These are phyloP conservation scores for Kazachstania taianensis DNA, from an alignment of 805 yeast species.

Conservation along the genomic window DNA sequence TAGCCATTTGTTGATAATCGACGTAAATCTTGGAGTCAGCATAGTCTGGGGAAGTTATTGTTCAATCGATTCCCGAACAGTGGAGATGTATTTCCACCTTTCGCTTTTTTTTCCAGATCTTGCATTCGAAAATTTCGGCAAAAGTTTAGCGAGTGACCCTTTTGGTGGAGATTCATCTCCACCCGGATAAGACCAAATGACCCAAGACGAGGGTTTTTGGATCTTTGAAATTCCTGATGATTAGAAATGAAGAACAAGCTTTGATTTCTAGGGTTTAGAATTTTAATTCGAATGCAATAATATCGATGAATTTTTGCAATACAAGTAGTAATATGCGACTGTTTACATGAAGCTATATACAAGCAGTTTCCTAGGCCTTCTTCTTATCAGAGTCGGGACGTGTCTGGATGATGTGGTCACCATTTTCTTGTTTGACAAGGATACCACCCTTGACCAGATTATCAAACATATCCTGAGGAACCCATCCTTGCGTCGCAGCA, in stretches of 20 bases:
- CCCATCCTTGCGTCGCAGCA: conserved; percentile 88
- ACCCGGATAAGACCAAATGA: neutral
- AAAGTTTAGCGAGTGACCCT: neutral
- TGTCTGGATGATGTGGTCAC: conserved; percentile 34
- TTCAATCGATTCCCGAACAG: neutral
- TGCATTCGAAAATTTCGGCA: too few relatives aligned
- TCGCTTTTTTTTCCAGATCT: too few relatives aligned
- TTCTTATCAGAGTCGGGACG: too few relatives aligned
- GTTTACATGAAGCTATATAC: too few relatives aligned
- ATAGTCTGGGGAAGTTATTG: neutral
- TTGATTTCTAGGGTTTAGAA: too few relatives aligned
- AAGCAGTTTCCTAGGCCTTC: too few relatives aligned
- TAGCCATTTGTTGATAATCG: neutral
- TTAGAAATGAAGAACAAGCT: too few relatives aligned
- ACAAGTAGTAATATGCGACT: too few relatives aligned
- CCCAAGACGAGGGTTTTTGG: too few relatives aligned
- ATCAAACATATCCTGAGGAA: conserved; percentile 87
- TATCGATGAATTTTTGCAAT: too few relatives aligned
- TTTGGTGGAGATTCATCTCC: conserved; percentile 1
- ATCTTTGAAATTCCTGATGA: too few relatives aligned
- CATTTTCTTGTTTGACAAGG: conserved; percentile 50
- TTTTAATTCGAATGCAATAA: too few relatives aligned
- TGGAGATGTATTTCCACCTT: conserved; percentile 1
- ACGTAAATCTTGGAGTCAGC: neutral
- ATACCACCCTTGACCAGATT: conserved; percentile 58